Conservation (phyloP, 2,329 filamentous ascomycete species). For the Penicillium brevicompactum region DNA sequence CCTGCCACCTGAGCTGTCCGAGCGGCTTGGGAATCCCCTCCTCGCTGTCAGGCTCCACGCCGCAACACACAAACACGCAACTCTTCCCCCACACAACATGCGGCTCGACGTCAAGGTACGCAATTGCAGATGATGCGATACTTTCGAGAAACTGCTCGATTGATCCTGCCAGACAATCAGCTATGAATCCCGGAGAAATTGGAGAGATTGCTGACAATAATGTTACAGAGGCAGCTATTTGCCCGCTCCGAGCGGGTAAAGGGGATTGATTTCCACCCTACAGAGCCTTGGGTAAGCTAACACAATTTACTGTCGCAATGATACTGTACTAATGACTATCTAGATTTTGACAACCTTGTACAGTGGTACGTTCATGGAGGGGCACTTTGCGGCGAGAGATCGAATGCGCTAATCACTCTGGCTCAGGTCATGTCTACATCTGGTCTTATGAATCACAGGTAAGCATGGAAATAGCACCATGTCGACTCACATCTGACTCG, state of each 20-base stretch:
- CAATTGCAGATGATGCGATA: slow-evolving; percentile 9
- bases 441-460: slow-evolving; percentile 96
- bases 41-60: slow-evolving; percentile 34
- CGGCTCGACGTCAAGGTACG: slow-evolving; percentile 63
- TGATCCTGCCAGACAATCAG: neutral
- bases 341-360: slow-evolving; percentile 88
- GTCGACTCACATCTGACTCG: slow-evolving; percentile 19
- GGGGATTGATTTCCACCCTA: slow-evolving; percentile 94
- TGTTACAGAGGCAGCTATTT: slow-evolving; percentile 72
- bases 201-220: slow-evolving; percentile 40
- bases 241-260: slow-evolving; percentile 95
- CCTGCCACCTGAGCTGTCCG: slow-evolving; percentile 32
- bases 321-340: slow-evolving; percentile 25
- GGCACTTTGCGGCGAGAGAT: slow-evolving; percentile 9
- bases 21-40: slow-evolving; percentile 36
- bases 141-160: neutral
- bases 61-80: slow-evolving; percentile 39
- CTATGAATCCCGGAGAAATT: neutral
- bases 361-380: slow-evolving; percentile 66
- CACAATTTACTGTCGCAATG: slow-evolving; percentile 2
- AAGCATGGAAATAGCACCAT: slow-evolving; percentile 18
- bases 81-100: slow-evolving; percentile 49
- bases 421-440: slow-evolving; percentile 90
- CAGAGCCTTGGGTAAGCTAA: slow-evolving; percentile 81
- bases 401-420: slow-evolving; percentile 27